phyloP scores from a whole-genome alignment of 768 basidiomycete species.

The Agrocybe praecox region DNA sequence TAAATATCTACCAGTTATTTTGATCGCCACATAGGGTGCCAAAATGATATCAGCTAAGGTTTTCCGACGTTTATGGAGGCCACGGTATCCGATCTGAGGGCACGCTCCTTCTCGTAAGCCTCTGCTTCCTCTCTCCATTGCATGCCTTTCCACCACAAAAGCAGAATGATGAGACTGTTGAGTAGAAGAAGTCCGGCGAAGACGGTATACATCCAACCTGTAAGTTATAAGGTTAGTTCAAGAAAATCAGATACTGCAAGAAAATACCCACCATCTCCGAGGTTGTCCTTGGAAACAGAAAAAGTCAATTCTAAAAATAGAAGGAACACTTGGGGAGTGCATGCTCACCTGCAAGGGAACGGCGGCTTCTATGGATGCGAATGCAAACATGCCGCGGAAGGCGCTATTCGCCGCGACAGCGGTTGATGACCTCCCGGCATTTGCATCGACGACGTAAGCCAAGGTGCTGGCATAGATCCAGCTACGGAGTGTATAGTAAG shows the following conservation, averaged over 20 bases:
- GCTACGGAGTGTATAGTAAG: slow-evolving; percentile 18
- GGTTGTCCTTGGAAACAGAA: slow-evolving; percentile 42
- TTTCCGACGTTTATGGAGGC: background rate
- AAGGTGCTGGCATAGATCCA: slow-evolving; percentile 49
- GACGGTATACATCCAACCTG: slow-evolving; percentile 70
- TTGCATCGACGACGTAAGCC: slow-evolving; percentile 88
- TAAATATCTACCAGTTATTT: too few species aligned
- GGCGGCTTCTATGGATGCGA: slow-evolving; percentile 70
- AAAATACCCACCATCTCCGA: slow-evolving; percentile 66
- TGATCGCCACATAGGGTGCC: too few species aligned
- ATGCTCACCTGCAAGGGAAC: slow-evolving; percentile 66
- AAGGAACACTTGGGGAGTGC: background rate
- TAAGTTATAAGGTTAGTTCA: background rate
- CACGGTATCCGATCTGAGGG: background rate
- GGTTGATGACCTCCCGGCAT: slow-evolving; percentile 75
- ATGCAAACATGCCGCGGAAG: slow-evolving; percentile 71
- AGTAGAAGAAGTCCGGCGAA: slow-evolving; percentile 53
- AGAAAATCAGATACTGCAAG: background rate
- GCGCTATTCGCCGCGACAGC: slow-evolving; percentile 78
- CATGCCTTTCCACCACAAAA: slow-evolving; percentile 61
- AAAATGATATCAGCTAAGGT: background rate
- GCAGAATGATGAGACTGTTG: slow-evolving; percentile 55
- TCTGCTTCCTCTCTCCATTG: slow-evolving; percentile 59
- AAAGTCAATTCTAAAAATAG: background rate
- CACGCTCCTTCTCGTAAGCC: slow-evolving; percentile 32